Evolutionary conservation across 108 stramenopile species (phyloP), one percentile per base, ranked within the genome.

Genomic region (Pseudonitzschia delicatissima): DNA sequence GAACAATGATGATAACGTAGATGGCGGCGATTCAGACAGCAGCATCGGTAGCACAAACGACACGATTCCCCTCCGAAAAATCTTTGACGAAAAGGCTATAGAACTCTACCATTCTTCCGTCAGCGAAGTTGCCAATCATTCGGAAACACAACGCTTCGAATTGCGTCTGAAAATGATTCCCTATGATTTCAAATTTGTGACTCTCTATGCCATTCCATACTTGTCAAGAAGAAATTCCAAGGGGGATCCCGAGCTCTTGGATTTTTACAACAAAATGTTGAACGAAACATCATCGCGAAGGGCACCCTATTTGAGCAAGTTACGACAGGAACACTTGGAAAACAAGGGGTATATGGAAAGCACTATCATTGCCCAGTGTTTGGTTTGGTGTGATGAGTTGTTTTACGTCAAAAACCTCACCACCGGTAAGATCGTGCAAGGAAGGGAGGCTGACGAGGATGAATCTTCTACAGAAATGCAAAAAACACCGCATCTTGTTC

Each of bases 371-470:
- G 67, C 68, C 5, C 74, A 76, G 21, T 62, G 63, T 25, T 58
- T 76, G 55, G 57, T 76, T 29, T 69, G 68, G 68, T 76, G 74
- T 63, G 66, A 76, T 13, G 74, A 76, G 59, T 0, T 49, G 6
- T 76, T 76, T 69, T 69, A 69, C 39, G 63, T 76, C 18, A 76
- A 64, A 26, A 62, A 76, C 27, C 0, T 47, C 26, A 45, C 37
- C 18, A 76, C 50, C 15, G 74, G 74, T 8, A 5, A 62, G 66
- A 27, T 74, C 15, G 5, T 74, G 4, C 73, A 74, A 52, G 73
- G 73, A 20, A 7, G 39, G 40, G 42, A 49, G 31, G 66, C 51
- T 28, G 53, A 55, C 3, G 13, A 55, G 9, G 34, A 33, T 55
- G 4, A 23, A 11, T 55, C 53, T 28, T 17, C 31, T 33, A 17